Evolutionary conservation across 805 yeast genomes (phyloP).

Genomic region (Yarrowia porcina): DNA sequence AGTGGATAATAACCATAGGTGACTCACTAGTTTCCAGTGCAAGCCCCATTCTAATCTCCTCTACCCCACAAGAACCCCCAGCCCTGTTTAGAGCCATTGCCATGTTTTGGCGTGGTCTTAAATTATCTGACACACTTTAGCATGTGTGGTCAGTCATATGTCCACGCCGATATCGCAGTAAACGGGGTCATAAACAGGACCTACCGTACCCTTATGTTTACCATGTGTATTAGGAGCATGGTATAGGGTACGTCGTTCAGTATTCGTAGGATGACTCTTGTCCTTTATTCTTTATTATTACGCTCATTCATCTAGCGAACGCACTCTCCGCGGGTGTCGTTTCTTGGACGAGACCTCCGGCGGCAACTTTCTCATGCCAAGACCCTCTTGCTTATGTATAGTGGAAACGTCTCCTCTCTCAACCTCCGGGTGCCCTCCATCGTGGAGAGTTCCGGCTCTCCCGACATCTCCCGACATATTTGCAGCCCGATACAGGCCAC

Average conservation of each 20-base stretch:
- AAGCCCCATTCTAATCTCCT: neutral
- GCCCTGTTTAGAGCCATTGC: neutral
- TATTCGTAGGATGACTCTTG: no score
- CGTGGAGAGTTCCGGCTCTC: neutral
- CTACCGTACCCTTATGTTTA: no score
- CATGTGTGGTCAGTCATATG: neutral
- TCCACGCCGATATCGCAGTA: constrained; percentile 6
- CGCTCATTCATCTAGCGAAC: neutral
- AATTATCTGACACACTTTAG: neutral
- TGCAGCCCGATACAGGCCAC: neutral
- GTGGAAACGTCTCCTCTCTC: neutral
- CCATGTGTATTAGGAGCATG: no score
- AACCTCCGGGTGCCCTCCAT: neutral
- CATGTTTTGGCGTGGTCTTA: neutral
- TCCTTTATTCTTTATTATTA: no score
- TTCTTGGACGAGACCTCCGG: neutral
- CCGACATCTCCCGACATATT: constrained; percentile 11
- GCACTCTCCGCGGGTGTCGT: neutral
- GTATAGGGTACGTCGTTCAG: no score
- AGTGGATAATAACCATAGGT: neutral
- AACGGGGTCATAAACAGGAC: no score
- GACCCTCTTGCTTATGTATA: neutral
- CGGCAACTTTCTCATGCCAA: neutral
- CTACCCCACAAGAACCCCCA: neutral
- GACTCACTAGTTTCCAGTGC: neutral